A percentile compares a stretch with the other conserved stretches of the same genome.
These are phyloP conservation scores for Zopfia rhizophila DNA, from an alignment of 2,329 filamentous ascomycete species.

Conservation along the genomic window DNA sequence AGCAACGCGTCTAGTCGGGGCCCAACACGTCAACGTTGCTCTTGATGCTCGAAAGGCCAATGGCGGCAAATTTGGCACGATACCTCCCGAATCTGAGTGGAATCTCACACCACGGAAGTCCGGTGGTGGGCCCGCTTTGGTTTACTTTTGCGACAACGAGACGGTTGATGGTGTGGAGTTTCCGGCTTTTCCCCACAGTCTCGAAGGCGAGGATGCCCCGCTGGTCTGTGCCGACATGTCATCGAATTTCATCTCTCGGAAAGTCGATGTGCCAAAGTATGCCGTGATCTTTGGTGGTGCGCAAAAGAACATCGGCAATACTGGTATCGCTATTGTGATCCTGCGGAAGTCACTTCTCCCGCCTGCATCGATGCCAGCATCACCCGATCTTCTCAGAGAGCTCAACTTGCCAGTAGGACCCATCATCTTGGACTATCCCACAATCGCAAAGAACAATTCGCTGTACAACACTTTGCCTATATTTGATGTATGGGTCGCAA, in stretches of 20 bases:
- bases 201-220: constrained; percentile 71
- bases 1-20: constrained; percentile 78
- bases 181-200: constrained; percentile 72
- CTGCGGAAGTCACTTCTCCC: constrained; percentile 84
- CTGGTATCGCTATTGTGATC: constrained; percentile 87
- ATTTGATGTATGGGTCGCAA: constrained; percentile 91
- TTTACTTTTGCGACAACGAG: constrained; percentile 95
- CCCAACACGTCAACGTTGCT: constrained; percentile 82
- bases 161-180: constrained; percentile 95
- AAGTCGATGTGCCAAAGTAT: constrained; percentile 81
- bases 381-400: constrained; percentile 74
- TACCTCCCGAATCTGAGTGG: constrained; percentile 82
- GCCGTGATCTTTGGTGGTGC: constrained; percentile 88
- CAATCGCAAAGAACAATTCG: constrained; percentile 90
- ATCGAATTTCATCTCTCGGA: constrained; percentile 89
- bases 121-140: constrained; percentile 68
- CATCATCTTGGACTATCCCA: constrained; percentile 83
- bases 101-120: constrained; percentile 71
- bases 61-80: constrained; percentile 84
- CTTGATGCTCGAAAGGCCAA: constrained; percentile 72
- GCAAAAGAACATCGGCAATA: constrained; percentile 91
- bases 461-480: constrained; percentile 97
- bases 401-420: constrained; percentile 82
- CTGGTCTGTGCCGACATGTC: constrained; percentile 93
- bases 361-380: constrained; percentile 67